These are phyloP conservation scores for Syncephalis plumigaleata DNA, from an alignment of 371 early-diverging fungal genomes.

Conservation along the genomic window DNA sequence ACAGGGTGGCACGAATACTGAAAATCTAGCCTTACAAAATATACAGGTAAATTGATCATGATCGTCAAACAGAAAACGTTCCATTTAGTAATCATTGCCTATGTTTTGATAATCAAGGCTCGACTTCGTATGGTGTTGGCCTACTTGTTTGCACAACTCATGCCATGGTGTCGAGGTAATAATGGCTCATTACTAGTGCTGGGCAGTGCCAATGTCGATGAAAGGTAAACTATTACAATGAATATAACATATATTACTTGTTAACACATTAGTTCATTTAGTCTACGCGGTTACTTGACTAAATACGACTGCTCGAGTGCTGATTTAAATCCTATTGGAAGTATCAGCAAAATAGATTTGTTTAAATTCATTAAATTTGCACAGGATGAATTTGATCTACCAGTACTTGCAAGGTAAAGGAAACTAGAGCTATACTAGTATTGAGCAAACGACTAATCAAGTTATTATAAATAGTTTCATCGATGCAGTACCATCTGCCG, in stretches of 20 bases:
- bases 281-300: conserved; percentile 89
- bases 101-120: conserved; percentile 25
- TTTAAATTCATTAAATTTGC: conserved; percentile 64
- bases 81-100: neutral
- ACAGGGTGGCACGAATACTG: conserved; percentile 68
- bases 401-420: conserved; percentile 36
- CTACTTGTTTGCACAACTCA: conserved; percentile 86
- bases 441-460: neutral
- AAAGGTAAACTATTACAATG: conserved; percentile 28
- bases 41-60: conserved; percentile 60
- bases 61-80: too few species aligned
- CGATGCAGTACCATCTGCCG: conserved; percentile 84
- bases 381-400: conserved; percentile 38
- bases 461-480: conserved; percentile 39
- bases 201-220: conserved; percentile 93
- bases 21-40: conserved; percentile 93
- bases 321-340: conserved; percentile 93
- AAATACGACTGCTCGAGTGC: conserved; percentile 97
- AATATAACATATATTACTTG: neutral
- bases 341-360: conserved; percentile 82
- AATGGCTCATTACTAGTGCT: conserved; percentile 72
- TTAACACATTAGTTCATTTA: conserved; percentile 5
- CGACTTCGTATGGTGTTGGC: conserved; percentile 89
- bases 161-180: conserved; percentile 76
- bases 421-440: neutral